phyloP scores from a whole-genome alignment of 2,329 filamentous ascomycete genomes.

The Xylariales sp. region DNA sequence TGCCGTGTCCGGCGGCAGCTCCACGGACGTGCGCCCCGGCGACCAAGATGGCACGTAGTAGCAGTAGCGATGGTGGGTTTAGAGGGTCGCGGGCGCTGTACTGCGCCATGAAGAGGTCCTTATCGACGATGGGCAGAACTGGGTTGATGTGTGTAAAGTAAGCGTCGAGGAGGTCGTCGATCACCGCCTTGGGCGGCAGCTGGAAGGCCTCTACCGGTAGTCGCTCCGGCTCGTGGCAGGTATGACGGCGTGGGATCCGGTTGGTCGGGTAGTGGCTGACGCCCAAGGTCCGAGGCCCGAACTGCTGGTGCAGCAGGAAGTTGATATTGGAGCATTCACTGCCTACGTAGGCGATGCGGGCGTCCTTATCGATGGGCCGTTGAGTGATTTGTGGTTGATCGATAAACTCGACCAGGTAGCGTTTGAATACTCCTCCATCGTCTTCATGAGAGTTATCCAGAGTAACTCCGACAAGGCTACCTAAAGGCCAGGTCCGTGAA shows the following conservation, averaged over 20 bases:
- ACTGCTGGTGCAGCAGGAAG: conserved; percentile 47
- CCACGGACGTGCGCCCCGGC: conserved; percentile 51
- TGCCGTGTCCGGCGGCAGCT: conserved; percentile 28
- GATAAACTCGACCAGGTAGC: conserved; percentile 45
- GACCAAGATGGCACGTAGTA: conserved; percentile 46
- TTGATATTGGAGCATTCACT: conserved; percentile 53
- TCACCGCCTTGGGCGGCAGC: conserved; percentile 41
- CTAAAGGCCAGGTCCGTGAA: too few species aligned
- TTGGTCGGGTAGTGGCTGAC: conserved; percentile 34
- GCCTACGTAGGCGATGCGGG: conserved; percentile 49
- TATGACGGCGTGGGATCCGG: conserved; percentile 34
- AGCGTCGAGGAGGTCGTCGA: conserved; percentile 43
- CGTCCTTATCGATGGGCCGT: conserved; percentile 40
- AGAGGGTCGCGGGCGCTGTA: conserved; percentile 40
- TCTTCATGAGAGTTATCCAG: too few species aligned
- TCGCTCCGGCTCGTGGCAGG: conserved; percentile 35
- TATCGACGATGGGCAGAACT: conserved; percentile 47
- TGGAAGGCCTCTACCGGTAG: conserved; percentile 43
- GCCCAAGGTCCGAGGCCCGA: conserved; percentile 13
- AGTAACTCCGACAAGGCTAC: too few species aligned
- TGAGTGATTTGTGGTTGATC: conserved; percentile 40
- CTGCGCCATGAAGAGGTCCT: conserved; percentile 45
- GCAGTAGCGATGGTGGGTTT: conserved; percentile 39
- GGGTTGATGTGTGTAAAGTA: conserved; percentile 48
- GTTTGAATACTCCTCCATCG: too few species aligned